Base-by-base conservation (phyloP, 2,329 filamentous ascomycete genomes). In the Annulohypoxylon truncatum region DNA sequence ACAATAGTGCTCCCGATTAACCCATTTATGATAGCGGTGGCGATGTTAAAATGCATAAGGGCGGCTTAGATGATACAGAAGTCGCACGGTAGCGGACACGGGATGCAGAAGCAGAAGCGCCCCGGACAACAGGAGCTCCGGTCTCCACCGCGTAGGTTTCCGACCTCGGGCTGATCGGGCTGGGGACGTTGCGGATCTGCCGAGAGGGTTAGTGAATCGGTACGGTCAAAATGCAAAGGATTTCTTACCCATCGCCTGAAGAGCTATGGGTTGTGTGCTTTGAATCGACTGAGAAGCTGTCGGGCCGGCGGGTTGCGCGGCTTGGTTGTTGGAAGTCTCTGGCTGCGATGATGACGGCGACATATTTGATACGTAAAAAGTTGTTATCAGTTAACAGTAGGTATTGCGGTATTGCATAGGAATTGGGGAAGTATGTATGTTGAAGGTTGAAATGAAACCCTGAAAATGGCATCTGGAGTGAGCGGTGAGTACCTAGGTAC, bases 81-180 rank as follows among this genome's bases (percentile, higher is more conserved):
- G 60, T 74, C 72, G 54, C 73, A 74, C 12, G 72, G 72, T 5
- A 74, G 46, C 20, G 72, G 72, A 62, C 72, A 74, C 1, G 72
- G 73, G 8, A 74, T 66, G 50, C 71, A 73, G 71, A 74, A 74
- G 61, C 73, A 74, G 54, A 75, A 74, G 0, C 72, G 61, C 13
- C 73, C 73, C 1, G 73, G 73, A 50, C 73, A 75, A 1, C 42
- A 55, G 3, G 65, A 48, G 46, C 73, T 50, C 15, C 73, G 68
- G 0, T 75, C 72, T 24, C 73, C 73, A 5, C 73, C 73, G 3
- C 73, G 72, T 28, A 75, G 28, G n/a, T 47, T 35, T 31, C 67
- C 67, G 47, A 66, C 56, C 13, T 64, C 64, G 33, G 64, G 56
- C 48, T 63, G 58, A 4, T 69, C 67, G 4, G 60, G 60, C 15